A percentile compares a stretch with the other conserved stretches of the same genome.
Conservation (phyloP, 495 filamentous ascomycete species). For the Aspergillus kassunensis region DNA sequence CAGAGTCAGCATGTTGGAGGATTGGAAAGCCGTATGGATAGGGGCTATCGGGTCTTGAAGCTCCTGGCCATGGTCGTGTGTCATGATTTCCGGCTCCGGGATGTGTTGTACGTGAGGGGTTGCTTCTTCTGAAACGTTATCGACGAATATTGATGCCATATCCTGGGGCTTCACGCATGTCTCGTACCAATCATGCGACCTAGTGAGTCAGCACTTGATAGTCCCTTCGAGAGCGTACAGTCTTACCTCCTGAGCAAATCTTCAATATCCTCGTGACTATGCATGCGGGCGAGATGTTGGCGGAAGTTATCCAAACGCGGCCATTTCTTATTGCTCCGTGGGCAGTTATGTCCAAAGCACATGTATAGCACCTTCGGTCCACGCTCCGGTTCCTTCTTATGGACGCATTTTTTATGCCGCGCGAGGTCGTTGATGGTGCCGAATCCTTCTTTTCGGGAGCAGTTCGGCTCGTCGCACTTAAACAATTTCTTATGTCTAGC, state of each 20-base stretch:
- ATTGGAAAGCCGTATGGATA: conserved; percentile 1
- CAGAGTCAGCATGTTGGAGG: not conserved
- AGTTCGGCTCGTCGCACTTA: conserved; percentile 59
- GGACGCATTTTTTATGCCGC: conserved; percentile 68
- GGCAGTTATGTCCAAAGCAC: conserved; percentile 63
- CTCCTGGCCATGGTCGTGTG: conserved; percentile 1
- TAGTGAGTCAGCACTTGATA: conserved; percentile 14
- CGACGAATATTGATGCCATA: conserved; percentile 3
- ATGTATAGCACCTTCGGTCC: conserved; percentile 57
- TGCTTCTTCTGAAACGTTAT: conserved; percentile 11
- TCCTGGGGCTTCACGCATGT: conserved; percentile 17
- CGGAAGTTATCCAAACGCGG: conserved; percentile 89
- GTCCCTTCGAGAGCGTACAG: not conserved
- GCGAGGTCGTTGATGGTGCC: conserved; percentile 78
- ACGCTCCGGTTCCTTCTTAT: conserved; percentile 52
- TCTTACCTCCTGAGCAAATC: conserved; percentile 52
- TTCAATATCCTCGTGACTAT: conserved; percentile 53
- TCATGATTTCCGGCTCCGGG: not conserved
- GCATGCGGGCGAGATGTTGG: conserved; percentile 78
- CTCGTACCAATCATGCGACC: conserved; percentile 43
- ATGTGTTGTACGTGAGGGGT: not conserved
- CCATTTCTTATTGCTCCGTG: conserved; percentile 71
- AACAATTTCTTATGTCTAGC: conserved; percentile 72
- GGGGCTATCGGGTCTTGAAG: not conserved
- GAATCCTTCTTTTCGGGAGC: conserved; percentile 64